Percentiles rank a stretch among this genome's conserved stretches.
These are phyloP conservation scores for Dovyalis caffra DNA, from an alignment of 345 rosid genomes.

Conservation along the genomic window DNA sequence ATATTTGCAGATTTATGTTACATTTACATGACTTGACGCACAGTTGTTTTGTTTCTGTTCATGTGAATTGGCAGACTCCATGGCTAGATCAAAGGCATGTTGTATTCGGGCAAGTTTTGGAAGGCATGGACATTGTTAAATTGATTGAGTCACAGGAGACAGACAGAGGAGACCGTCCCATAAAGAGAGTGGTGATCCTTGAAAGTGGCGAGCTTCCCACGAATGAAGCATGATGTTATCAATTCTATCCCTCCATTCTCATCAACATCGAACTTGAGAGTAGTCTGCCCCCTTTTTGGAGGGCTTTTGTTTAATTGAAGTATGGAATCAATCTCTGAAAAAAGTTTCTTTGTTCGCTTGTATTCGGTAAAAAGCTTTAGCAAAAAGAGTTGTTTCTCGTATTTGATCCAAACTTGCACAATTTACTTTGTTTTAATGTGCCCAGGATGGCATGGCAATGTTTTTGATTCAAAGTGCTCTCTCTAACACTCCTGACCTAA, in stretches of 20 bases:
- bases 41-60: background rate
- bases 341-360: constrained; percentile 4
- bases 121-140: constrained; percentile 88
- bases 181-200: constrained; percentile 74
- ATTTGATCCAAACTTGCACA: background rate
- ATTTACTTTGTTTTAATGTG: too few species aligned
- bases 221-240: constrained; percentile 40
- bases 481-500: too few species aligned
- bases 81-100: constrained; percentile 97
- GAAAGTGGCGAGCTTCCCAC: constrained; percentile 92
- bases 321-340: background rate
- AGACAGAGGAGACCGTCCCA: constrained; percentile 93
- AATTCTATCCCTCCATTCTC: background rate
- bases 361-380: constrained; percentile 7
- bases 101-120: constrained; percentile 93
- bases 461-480: background rate
- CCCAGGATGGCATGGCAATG: background rate
- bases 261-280: background rate
- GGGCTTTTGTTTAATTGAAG: background rate
- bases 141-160: constrained; percentile 81
- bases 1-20: background rate
- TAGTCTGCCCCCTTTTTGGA: background rate
- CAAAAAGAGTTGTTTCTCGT: background rate
- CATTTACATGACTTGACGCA: background rate
- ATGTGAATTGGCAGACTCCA: constrained; percentile 63